A percentile compares a stretch with the other conserved stretches of the same genome.
Conservation (phyloP, 495 filamentous ascomycete species). For the Evernia prunastri region DNA sequence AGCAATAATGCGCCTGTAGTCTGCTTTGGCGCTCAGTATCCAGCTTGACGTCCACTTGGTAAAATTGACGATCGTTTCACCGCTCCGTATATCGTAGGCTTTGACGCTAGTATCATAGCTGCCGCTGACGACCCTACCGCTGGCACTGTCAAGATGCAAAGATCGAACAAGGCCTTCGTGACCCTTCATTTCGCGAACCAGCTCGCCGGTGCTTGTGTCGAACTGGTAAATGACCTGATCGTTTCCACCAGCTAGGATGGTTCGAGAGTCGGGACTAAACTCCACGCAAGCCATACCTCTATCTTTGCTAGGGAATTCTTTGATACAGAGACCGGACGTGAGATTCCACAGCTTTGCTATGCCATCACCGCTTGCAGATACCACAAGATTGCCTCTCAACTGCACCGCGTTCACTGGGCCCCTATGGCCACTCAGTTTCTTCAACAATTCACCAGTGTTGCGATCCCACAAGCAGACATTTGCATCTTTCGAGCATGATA, state of each 20-base stretch:
- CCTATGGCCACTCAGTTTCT: slow-evolving; percentile 70
- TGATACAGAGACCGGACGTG: slow-evolving; percentile 71
- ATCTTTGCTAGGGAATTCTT: slow-evolving; percentile 78
- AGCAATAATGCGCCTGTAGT: slow-evolving; percentile 86
- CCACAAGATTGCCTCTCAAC: slow-evolving; percentile 81
- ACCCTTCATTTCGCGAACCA: slow-evolving; percentile 66
- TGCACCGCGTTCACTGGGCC: slow-evolving; percentile 96
- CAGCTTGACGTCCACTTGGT: slow-evolving; percentile 90
- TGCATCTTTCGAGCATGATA: slow-evolving; percentile 92
- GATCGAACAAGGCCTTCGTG: slow-evolving; percentile 79
- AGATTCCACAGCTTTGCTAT: slow-evolving; percentile 93
- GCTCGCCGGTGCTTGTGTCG: slow-evolving; percentile 81
- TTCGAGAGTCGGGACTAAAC: slow-evolving; percentile 83
- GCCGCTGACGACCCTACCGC: slow-evolving; percentile 77
- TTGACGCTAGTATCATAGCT: slow-evolving; percentile 94
- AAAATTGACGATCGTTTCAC: slow-evolving; percentile 65
- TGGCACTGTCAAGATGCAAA: slow-evolving; percentile 77
- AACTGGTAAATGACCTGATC: slow-evolving; percentile 91
- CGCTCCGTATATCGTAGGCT: slow-evolving; percentile 76
- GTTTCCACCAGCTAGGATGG: slow-evolving; percentile 87
- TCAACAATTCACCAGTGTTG: slow-evolving; percentile 60
- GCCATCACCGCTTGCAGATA: slow-evolving; percentile 89
- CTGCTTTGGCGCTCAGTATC: slow-evolving; percentile 91
- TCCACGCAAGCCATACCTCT: slow-evolving; percentile 93
- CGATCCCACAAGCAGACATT: slow-evolving; percentile 92